Conservation (phyloP, 2,329 filamentous ascomycete species). For the Sclerotinia borealis region DNA sequence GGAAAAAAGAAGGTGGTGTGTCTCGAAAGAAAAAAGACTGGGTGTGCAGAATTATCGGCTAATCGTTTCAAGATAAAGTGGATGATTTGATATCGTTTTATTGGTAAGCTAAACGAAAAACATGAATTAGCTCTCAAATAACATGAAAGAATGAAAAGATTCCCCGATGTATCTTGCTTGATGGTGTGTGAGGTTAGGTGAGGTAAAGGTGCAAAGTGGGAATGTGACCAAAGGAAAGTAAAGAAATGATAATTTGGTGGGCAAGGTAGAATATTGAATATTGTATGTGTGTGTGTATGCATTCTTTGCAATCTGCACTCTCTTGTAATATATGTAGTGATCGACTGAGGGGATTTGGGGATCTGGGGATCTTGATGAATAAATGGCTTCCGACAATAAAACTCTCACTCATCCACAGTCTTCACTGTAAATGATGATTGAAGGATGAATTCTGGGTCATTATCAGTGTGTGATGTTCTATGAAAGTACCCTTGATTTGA, state of each 20-base stretch:
- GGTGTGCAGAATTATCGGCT: neutral
- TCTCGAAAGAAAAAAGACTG: neutral
- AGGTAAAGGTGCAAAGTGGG: neutral
- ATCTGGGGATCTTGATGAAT: neutral
- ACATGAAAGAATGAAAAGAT: neutral
- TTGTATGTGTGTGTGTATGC: neutral
- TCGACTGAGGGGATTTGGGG: neutral
- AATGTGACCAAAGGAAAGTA: neutral
- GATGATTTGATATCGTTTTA: slow-evolving; percentile 16
- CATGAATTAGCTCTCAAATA: slow-evolving; percentile 23
- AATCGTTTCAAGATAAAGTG: slow-evolving; percentile 6
- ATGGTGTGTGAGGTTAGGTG: too few species aligned
- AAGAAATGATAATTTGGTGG: neutral
- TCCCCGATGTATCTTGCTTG: too few species aligned
- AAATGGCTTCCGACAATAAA: neutral
- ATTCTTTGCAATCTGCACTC: neutral
- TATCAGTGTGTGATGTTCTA: neutral
- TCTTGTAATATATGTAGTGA: neutral
- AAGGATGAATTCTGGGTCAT: neutral
- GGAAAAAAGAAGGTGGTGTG: neutral
- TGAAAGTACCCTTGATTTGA: neutral
- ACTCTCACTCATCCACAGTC: neutral
- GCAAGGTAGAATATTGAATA: neutral
- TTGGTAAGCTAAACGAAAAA: slow-evolving; percentile 27
- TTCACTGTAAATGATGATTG: neutral